Evolutionary conservation across 768 basidiomycete species (phyloP), one percentile per base, ranked within the genome.

Genomic region (Pisolithus orientalis): DNA sequence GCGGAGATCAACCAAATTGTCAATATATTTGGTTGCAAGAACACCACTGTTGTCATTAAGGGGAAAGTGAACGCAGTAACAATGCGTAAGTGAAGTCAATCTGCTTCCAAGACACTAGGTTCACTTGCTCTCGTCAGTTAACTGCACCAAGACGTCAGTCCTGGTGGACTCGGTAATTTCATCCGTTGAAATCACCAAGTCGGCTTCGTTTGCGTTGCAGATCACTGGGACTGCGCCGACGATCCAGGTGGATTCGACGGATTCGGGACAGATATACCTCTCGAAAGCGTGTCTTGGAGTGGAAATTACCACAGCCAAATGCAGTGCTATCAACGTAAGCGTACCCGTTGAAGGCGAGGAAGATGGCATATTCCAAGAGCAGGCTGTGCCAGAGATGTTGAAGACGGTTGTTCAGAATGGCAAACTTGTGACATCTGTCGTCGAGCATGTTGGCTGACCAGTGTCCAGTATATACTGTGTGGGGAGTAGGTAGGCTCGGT

Each of bases 31-130:
- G 85, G 84, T 11, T 96, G 94, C 77, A 96, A 93, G 74, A 87
- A 86, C 57, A 78, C 82, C 9, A 87, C 85, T 0, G 73, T 99
- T 52, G 67, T 87, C 47, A 76, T 99, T 65, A 87, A 87, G 66
- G 94, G 95, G 62, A 99, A 99, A 71, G 83, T 91, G 58, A 99
- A 99, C 63, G 94, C 93, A 3, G 84, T 99, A 43, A 91, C 85
- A 17, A 72, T 98, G 53, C 78, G 95, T 96, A 47, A 56, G 66
- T 58, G 16, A 11, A 27, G 14, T 31, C 1, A n/a, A 2, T 7
- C 2, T 28, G 10, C 27, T 44, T 1, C 16, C 17, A 42, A 9
- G 24, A 42, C 13, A 14, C 47, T 27, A 3, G 38, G 31, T 48
- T 65, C 25, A 62, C 34, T 8, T 6, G 5, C 28, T 11, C 2